phyloP scores from a whole-genome alignment of 306 rosid genomes.

The apple (Malus domestica) region DNA sequence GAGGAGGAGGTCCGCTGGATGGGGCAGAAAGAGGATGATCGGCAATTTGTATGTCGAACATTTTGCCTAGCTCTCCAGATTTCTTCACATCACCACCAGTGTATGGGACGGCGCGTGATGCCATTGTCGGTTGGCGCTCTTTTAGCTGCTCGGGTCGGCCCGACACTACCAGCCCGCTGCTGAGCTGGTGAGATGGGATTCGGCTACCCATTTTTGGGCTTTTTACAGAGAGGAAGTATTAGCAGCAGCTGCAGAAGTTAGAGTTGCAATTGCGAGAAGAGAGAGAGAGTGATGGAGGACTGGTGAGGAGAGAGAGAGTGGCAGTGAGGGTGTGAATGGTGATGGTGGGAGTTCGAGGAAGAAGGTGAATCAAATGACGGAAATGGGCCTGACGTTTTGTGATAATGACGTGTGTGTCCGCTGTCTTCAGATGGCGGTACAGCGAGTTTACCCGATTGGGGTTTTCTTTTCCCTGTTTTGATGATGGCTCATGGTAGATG shows the following conservation, averaged over 20 bases:
- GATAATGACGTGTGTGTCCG: constrained; percentile 34
- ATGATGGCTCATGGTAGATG: neutral
- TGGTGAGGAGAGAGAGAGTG: neutral
- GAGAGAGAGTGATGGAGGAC: neutral
- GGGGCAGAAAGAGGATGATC: constrained; percentile 19
- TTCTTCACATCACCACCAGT: constrained; percentile 95
- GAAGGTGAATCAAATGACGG: constrained; percentile 28
- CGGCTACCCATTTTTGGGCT: constrained; percentile 54
- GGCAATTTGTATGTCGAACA: constrained; percentile 63
- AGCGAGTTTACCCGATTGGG: neutral
- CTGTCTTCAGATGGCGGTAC: constrained; percentile 1
- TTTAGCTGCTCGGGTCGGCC: constrained; percentile 81
- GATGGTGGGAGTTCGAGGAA: constrained; percentile 13
- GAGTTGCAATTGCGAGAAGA: neutral
- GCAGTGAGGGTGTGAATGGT: constrained; percentile 10
- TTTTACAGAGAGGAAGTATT: neutral
- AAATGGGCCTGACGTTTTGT: constrained; percentile 30
- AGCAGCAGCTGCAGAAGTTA: neutral
- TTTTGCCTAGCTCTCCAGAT: constrained; percentile 86
- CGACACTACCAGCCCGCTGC: constrained; percentile 83
- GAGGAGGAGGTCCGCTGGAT: constrained; percentile 25
- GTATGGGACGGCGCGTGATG: constrained; percentile 77
- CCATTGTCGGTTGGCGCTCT: constrained; percentile 78
- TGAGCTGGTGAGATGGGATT: constrained; percentile 86
- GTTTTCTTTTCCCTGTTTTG: neutral